A percentile compares a stretch with the other conserved stretches of the same genome.
Conservation (phyloP, 129 eudicot species). For the Flaveria brownii region DNA sequence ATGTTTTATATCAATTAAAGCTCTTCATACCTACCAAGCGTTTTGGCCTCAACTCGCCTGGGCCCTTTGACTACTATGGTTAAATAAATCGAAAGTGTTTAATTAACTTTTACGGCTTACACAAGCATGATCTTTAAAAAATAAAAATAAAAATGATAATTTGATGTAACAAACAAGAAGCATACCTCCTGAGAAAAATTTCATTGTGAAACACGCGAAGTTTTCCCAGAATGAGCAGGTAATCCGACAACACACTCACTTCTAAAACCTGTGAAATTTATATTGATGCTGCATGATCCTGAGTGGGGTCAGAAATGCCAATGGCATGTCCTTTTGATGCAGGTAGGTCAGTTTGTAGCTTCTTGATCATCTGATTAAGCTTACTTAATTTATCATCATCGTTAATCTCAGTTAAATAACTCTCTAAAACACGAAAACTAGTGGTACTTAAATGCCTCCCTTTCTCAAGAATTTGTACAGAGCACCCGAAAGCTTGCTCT, state of each 20-base stretch:
- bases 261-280: constrained; percentile 21
- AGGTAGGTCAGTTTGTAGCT: constrained; percentile 44
- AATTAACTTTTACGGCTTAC: neutral
- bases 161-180: neutral
- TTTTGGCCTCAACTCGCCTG: no score
- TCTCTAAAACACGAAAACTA: constrained; percentile 59
- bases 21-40: no score
- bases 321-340: constrained; percentile 45
- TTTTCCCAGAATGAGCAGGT: constrained; percentile 1
- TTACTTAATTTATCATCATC: constrained; percentile 47
- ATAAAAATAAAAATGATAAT: neutral
- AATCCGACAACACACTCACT: neutral
- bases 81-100: neutral
- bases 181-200: constrained; percentile 14
- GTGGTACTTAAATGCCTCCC: constrained; percentile 62
- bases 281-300: neutral
- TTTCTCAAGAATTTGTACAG: constrained; percentile 54
- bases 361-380: constrained; percentile 50
- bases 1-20: no score
- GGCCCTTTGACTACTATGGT: no score
- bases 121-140: neutral
- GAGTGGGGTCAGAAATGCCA: constrained; percentile 25
- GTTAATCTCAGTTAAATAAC: constrained; percentile 42
- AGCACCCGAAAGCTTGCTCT: constrained; percentile 57
- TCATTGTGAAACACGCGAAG: constrained; percentile 4